Evolutionary conservation across 768 basidiomycete genomes (phyloP).

Genomic region (Xerocomus brunneocitrinus): DNA sequence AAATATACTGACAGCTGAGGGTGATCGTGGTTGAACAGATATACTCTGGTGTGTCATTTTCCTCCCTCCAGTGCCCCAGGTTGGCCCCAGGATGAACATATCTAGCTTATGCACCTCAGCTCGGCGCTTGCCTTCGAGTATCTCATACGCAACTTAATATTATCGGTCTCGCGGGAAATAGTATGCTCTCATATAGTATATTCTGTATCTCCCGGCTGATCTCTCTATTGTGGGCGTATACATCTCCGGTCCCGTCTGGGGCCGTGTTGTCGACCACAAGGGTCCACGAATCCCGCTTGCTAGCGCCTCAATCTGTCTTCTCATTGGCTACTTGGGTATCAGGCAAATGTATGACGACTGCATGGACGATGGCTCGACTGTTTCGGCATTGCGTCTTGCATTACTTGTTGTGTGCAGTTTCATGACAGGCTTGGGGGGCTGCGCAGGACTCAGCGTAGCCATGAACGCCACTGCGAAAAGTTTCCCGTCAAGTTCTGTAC

Average conservation of each 20-base stretch:
- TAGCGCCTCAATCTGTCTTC: slow-evolving; percentile 52
- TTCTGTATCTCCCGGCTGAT: background rate
- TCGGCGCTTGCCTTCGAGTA: slow-evolving; percentile 70
- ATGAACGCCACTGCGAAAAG: slow-evolving; percentile 82
- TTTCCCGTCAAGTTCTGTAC: slow-evolving; percentile 68
- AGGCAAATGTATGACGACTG: slow-evolving; percentile 60
- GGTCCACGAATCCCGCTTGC: slow-evolving; percentile 69
- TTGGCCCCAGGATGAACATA: background rate
- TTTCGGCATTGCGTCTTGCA: slow-evolving; percentile 43
- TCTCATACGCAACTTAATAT: slow-evolving; percentile 80
- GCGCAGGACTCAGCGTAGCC: slow-evolving; percentile 60
- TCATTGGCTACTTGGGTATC: slow-evolving; percentile 75
- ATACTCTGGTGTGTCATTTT: slow-evolving; percentile 28
- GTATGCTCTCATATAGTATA: slow-evolving; percentile 36
- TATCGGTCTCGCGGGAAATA: slow-evolving; percentile 71
- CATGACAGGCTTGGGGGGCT: slow-evolving; percentile 74
- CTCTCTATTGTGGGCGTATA: slow-evolving; percentile 66
- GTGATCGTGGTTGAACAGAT: slow-evolving; percentile 11
- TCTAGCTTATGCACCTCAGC: slow-evolving; percentile 83
- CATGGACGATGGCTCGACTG: slow-evolving; percentile 31
- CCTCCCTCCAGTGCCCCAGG: background rate
- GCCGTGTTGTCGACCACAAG: slow-evolving; percentile 66
- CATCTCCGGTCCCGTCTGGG: slow-evolving; percentile 71
- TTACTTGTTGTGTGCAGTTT: slow-evolving; percentile 60
- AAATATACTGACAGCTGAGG: background rate